Base-by-base conservation (phyloP, 2,329 filamentous ascomycete genomes). In the Exophiala aquamarina region DNA sequence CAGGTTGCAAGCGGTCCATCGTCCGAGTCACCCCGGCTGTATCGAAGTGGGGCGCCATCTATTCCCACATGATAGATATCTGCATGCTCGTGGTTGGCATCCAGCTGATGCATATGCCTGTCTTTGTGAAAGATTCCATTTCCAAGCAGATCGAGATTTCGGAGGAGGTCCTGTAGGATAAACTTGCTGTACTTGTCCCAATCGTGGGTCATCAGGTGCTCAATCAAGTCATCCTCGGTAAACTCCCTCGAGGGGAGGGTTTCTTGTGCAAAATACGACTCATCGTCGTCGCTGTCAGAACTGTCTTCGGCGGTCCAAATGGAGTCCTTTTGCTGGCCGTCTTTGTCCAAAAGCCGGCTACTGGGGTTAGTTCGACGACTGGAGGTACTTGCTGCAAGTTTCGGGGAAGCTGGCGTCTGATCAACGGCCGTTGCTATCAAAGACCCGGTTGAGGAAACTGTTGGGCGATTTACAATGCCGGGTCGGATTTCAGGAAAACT, bases 21-120 rank as follows among this genome's bases (percentile, higher is more conserved):
- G 55, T 60, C n/a, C 5, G 49, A 47, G 32, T 50, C 53, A 38
- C 65, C 61, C 11, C 68, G 62, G 4, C 59, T 55, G 3, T 63
- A 62, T 2, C 67, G 55, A 7, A 70, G 47, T 2, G 73, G 70
- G 2, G 62, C 56, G 2, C 74, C 74, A 44, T 79, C 72, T 3
- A 63, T 62, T 1, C 70, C 71, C 10, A 83, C 68, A 52, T 82
- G 78, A 56, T 79, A 82, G 3, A 82, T 73, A 54, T 80, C 77
- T 51, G 78, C 79, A 13, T 77, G 77, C 2, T 75, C 73, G 48
- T 76, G 69, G 36, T 69, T 68, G 14, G 68, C 65, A 8, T 63
- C 60, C 6, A 39, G 44, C 9, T 70, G 66, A 41, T 78, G 74
- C 8, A 20, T 8, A 2, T 75, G 64, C 18, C 69, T 60, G 9